These are phyloP conservation scores for Claviceps maximensis DNA, from an alignment of 2,329 filamentous ascomycete genomes.

Conservation along the genomic window DNA sequence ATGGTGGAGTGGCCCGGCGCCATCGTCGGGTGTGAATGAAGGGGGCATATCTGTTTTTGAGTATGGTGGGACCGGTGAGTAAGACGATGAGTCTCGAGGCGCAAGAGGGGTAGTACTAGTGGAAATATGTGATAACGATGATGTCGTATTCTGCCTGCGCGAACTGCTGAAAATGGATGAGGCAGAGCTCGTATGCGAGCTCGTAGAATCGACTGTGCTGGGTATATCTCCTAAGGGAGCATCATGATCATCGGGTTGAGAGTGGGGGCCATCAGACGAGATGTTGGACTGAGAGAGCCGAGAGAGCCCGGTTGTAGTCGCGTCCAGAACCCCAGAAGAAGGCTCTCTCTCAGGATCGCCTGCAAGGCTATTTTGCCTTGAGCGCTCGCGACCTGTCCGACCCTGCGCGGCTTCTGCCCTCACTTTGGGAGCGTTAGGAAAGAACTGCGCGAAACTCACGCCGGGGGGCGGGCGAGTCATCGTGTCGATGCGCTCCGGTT, in stretches of 20 bases:
- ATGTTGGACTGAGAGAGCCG: slow-evolving; percentile 11
- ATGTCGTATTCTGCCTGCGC: slow-evolving; percentile 27
- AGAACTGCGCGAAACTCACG: slow-evolving; percentile 78
- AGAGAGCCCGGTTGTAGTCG: slow-evolving; percentile 13
- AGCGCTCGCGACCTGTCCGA: slow-evolving; percentile 21
- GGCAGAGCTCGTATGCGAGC: slow-evolving; percentile 55
- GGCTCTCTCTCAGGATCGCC: slow-evolving; percentile 13
- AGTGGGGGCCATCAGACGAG: slow-evolving; percentile 14
- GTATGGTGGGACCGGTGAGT: slow-evolving; percentile 32
- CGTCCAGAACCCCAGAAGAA: slow-evolving; percentile 12
- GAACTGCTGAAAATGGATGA: slow-evolving; percentile 56
- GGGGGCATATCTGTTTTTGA: slow-evolving; percentile 43
- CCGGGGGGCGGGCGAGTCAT: slow-evolving; percentile 66
- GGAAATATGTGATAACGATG: slow-evolving; percentile 27
- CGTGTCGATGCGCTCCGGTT: slow-evolving; percentile 39
- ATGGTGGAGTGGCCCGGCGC: slow-evolving; percentile 14
- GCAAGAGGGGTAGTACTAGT: slow-evolving; percentile 18
- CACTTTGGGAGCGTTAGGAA: slow-evolving; percentile 61
- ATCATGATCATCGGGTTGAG: slow-evolving; percentile 41
- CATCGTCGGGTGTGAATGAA: slow-evolving; percentile 30
- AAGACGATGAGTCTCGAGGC: slow-evolving; percentile 36
- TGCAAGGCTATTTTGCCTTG: slow-evolving; percentile 13
- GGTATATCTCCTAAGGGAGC: slow-evolving; percentile 51
- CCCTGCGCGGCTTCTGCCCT: slow-evolving; percentile 30
- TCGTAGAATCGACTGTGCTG: slow-evolving; percentile 58